Percentiles rank a stretch among this genome's conserved stretches.
Conservation (phyloP, 257 asterid genomes). For the Primulina huaijiensis region DNA sequence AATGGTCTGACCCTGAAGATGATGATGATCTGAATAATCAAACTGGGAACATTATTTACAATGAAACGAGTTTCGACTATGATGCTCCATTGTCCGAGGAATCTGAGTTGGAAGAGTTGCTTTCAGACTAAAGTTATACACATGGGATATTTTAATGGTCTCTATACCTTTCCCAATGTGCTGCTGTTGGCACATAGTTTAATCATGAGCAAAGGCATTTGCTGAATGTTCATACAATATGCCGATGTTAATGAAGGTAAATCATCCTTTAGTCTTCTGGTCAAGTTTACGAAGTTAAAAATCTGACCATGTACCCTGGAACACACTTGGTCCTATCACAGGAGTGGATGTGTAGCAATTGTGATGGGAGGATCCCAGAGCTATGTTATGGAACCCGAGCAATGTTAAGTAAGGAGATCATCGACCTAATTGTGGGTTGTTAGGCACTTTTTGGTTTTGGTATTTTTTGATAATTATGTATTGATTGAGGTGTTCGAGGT, state of each 20-base stretch:
- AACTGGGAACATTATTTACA: slow-evolving; percentile 35
- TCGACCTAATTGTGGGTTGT: not conserved
- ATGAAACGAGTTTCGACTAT: slow-evolving; percentile 60
- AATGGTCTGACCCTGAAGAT: slow-evolving; percentile 72
- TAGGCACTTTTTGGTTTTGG: not conserved
- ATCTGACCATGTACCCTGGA: not conserved
- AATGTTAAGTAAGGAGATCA: not conserved
- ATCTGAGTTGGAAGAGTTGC: slow-evolving; percentile 78
- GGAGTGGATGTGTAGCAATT: not conserved
- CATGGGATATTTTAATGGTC: not conserved
- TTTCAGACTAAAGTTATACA: slow-evolving; percentile 55
- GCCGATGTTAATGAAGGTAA: not conserved
- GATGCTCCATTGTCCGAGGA: slow-evolving; percentile 58
- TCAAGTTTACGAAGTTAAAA: not conserved
- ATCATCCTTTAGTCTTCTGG: not conserved
- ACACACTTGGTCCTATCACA: not conserved
- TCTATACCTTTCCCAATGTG: slow-evolving; percentile 5
- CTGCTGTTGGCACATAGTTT: slow-evolving; percentile 23
- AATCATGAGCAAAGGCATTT: slow-evolving; percentile 9
- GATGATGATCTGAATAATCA: slow-evolving; percentile 55
- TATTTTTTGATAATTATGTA: not conserved
- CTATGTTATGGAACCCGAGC: too few relatives aligned
- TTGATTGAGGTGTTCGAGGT: not conserved
- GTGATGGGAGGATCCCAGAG: too few relatives aligned
- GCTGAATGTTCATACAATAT: not conserved